These are phyloP conservation scores for Suillus occidentalis DNA, from an alignment of 768 basidiomycete genomes.

Conservation along the genomic window DNA sequence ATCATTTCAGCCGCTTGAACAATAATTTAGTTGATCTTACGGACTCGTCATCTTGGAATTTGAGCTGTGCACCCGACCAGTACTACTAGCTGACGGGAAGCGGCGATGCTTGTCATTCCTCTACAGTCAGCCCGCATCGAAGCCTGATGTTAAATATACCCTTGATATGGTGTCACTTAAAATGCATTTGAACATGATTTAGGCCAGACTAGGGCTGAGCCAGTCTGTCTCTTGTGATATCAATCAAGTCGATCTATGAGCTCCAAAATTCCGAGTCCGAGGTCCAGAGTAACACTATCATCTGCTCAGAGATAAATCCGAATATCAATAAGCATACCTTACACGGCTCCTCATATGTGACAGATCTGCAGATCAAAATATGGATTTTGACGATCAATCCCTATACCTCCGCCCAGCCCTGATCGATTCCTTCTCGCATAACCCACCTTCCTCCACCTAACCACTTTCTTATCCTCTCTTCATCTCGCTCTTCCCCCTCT, in stretches of 20 bases:
- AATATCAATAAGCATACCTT: background rate
- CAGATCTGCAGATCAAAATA: background rate
- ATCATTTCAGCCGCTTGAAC: background rate
- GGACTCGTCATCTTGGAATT: background rate
- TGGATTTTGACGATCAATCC: background rate
- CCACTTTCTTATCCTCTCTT: constrained; percentile 56
- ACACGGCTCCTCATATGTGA: background rate
- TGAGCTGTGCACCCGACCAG: background rate
- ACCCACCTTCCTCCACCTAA: constrained; percentile 58
- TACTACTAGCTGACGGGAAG: background rate
- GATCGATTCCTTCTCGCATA: constrained; percentile 61
- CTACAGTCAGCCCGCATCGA: background rate
- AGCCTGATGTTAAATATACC: background rate
- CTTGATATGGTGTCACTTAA: background rate
- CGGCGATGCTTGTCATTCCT: background rate
- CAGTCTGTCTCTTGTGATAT: background rate
- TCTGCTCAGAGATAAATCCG: background rate
- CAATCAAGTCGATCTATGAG: background rate
- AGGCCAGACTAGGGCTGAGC: background rate
- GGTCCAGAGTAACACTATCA: background rate
- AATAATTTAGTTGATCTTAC: background rate
- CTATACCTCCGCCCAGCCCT: constrained; percentile 37
- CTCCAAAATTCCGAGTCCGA: background rate
- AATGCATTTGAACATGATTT: background rate
- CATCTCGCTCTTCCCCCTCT: constrained; percentile 45